phyloP scores from a whole-genome alignment of 352 stramenopile species.

The Heterotrichella gracilis region DNA sequence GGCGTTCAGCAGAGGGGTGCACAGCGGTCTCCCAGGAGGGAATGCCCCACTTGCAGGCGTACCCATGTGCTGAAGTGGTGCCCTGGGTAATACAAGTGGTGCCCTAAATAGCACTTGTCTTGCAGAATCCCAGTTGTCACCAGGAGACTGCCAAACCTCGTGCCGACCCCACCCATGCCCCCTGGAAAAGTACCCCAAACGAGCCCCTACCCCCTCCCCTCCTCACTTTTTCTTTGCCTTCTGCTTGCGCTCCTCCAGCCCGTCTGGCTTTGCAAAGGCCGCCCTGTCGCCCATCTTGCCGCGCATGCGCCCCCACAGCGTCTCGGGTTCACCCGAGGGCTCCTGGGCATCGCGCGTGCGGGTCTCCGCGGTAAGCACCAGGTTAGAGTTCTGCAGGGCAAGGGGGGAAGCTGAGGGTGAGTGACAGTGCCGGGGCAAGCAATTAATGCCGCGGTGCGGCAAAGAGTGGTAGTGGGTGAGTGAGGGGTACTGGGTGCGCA shows the following conservation, averaged over 20 bases:
- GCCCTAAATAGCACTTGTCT: too few species aligned
- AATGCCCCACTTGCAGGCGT: too few species aligned
- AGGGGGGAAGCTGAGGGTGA: too few species aligned
- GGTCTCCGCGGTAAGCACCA: background rate
- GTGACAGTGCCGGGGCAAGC: too few species aligned
- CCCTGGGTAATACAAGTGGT: too few species aligned
- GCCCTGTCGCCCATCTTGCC: conserved; percentile 17
- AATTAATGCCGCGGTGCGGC: too few species aligned
- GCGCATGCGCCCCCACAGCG: background rate
- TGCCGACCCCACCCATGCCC: background rate
- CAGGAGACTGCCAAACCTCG: background rate
- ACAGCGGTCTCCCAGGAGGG: too few species aligned
- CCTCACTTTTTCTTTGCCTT: background rate
- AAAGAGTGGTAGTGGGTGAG: too few species aligned
- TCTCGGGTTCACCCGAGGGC: conserved; percentile 16
- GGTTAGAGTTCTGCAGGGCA: conserved; percentile 15
- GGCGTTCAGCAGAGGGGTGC: too few species aligned
- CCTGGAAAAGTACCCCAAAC: background rate
- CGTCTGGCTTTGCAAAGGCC: background rate
- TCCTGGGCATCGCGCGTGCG: background rate
- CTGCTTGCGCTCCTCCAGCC: conserved; percentile 15
- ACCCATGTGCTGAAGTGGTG: too few species aligned
- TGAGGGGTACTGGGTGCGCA: too few species aligned
- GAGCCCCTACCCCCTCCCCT: background rate
- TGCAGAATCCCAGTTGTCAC: background rate